Percentiles rank a stretch among this genome's conserved stretches.
Conservation (phyloP, 139 green algal species). For the Chlorella vulgaris region DNA sequence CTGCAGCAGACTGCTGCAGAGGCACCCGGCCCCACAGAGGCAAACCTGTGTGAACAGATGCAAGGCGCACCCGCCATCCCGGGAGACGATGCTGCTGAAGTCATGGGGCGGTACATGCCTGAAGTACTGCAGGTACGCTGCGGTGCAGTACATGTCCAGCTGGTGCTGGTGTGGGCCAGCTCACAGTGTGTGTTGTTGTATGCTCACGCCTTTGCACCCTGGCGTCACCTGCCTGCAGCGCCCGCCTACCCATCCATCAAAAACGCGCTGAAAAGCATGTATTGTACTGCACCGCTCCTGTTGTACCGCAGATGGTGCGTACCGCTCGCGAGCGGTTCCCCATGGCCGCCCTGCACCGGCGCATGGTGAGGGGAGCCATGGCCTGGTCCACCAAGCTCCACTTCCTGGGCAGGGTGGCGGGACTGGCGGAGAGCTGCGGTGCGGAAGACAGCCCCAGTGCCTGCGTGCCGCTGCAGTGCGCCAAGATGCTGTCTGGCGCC, state of each 20-base stretch:
- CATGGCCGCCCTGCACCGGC: constrained; percentile 6
- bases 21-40: constrained; percentile 35
- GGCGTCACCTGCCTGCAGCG: too few relatives aligned
- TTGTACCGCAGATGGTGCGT: constrained; percentile 4
- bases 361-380: constrained; percentile 27
- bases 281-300: too few relatives aligned
- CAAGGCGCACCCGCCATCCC: constrained; percentile 11
- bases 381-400: constrained; percentile 47
- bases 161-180: neutral
- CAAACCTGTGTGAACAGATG: constrained; percentile 35
- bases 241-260: too few relatives aligned
- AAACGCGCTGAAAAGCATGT: too few relatives aligned
- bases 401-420: constrained; percentile 44
- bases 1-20: neutral
- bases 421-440: constrained; percentile 32
- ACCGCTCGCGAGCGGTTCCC: constrained; percentile 4
- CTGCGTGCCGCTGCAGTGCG: constrained; percentile 22
- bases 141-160: neutral
- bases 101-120: constrained; percentile 27
- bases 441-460: neutral
- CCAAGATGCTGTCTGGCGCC: constrained; percentile 5
- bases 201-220: neutral
- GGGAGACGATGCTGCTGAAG: constrained; percentile 12
- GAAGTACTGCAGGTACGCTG: constrained; percentile 23
- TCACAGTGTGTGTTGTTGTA: neutral